These are phyloP conservation scores for Hymenoscyphus salicellus DNA, from an alignment of 2,329 filamentous ascomycete genomes.

Conservation along the genomic window DNA sequence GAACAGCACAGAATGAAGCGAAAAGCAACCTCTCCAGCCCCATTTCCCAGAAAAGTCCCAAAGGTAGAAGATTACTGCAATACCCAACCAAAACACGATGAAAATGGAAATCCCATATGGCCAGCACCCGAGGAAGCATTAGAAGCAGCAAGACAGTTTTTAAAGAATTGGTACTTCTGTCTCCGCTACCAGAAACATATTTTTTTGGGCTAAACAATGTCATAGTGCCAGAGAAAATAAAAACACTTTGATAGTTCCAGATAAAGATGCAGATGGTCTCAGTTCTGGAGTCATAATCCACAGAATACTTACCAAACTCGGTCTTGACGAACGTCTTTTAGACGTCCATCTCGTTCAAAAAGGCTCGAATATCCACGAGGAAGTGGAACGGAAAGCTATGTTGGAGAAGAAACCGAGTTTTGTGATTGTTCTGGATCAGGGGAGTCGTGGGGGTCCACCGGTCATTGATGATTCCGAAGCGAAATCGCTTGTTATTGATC, in stretches of 20 bases:
- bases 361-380: constrained; percentile 56
- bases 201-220: too few species aligned
- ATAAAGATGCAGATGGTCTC: constrained; percentile 68
- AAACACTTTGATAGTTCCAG: constrained; percentile 59
- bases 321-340: constrained; percentile 51
- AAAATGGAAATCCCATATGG: constrained; percentile 47
- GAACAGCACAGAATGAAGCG: constrained; percentile 19
- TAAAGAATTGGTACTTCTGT: constrained; percentile 52
- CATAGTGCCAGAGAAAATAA: constrained; percentile 50
- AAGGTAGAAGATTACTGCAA: constrained; percentile 31
- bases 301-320: constrained; percentile 57
- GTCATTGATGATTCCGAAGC: constrained; percentile 48
- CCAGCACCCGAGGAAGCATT: constrained; percentile 58
- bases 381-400: constrained; percentile 52
- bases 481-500: constrained; percentile 60
- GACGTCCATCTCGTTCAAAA: constrained; percentile 58
- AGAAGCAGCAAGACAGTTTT: constrained; percentile 52
- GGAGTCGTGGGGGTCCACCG: constrained; percentile 53
- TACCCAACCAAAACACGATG: constrained; percentile 13
- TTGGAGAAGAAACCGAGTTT: constrained; percentile 49
- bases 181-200: not conserved
- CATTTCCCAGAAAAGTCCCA: constrained; percentile 13
- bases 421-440: constrained; percentile 65
- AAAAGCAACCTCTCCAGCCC: constrained; percentile 15
- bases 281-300: constrained; percentile 62